Conservation (phyloP, 768 basidiomycete genomes). For the Royoungia palumana region DNA sequence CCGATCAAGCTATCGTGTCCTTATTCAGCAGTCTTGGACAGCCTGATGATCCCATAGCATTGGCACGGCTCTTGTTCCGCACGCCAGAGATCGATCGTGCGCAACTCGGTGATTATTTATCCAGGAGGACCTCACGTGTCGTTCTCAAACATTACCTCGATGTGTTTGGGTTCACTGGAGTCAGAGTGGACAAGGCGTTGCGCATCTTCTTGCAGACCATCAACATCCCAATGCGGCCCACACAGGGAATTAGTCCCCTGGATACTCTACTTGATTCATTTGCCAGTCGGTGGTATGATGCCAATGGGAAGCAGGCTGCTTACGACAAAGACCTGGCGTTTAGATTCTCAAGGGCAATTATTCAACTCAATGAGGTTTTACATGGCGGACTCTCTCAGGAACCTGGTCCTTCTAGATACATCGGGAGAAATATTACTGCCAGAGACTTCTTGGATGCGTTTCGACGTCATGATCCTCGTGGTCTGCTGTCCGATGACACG, state of each 20-base stretch:
- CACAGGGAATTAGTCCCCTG: constrained; percentile 31
- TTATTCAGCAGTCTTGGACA: constrained; percentile 60
- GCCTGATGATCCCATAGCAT: constrained; percentile 65
- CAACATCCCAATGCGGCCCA: constrained; percentile 50
- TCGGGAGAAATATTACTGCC: constrained; percentile 57
- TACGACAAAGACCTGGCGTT: constrained; percentile 81
- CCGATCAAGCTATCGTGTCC: constrained; percentile 72
- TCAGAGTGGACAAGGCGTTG: constrained; percentile 85
- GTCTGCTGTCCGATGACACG: constrained; percentile 68
- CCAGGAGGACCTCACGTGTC: constrained; percentile 64
- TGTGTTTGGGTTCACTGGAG: constrained; percentile 77
- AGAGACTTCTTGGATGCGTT: constrained; percentile 86
- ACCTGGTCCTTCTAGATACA: constrained; percentile 51
- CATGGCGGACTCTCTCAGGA: constrained; percentile 70
- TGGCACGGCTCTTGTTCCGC: constrained; percentile 79
- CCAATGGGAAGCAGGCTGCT: constrained; percentile 72
- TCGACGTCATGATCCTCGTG: constrained; percentile 68
- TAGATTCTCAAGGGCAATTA: constrained; percentile 74
- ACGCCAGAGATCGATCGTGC: constrained; percentile 79
- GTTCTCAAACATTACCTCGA: constrained; percentile 85
- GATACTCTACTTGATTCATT: constrained; percentile 78
- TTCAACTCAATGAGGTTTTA: constrained; percentile 85
- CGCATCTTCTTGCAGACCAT: constrained; percentile 86
- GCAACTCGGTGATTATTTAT: constrained; percentile 81
- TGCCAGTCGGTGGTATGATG: constrained; percentile 86